Percentiles rank a stretch among this genome's conserved stretches.
These are phyloP conservation scores for Chondrus crispus DNA, from an alignment of 23 red algal species.

Conservation along the genomic window DNA sequence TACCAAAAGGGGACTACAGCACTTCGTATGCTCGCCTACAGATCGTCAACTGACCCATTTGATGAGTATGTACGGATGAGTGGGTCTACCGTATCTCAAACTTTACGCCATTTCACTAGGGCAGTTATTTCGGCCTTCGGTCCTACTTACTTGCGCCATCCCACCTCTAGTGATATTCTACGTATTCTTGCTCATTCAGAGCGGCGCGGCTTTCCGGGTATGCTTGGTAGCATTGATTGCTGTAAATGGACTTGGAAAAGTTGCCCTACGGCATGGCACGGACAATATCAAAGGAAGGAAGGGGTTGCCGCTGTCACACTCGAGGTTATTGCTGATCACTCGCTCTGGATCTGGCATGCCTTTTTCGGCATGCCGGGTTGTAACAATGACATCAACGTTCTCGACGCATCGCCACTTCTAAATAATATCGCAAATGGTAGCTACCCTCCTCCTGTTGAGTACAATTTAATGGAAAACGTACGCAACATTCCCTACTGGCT, in stretches of 20 bases:
- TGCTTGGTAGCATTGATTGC: neutral
- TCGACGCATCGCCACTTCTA: neutral
- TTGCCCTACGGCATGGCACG: constrained; percentile 1
- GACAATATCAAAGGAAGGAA: neutral
- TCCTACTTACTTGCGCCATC: neutral
- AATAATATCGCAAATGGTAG: neutral
- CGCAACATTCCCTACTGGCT: neutral
- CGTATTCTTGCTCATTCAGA: neutral
- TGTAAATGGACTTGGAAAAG: constrained; percentile 15
- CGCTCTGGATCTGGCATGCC: neutral
- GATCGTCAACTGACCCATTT: neutral
- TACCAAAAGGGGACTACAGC: neutral
- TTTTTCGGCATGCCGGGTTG: constrained; percentile 3
- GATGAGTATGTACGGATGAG: neutral
- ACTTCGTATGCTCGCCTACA: neutral
- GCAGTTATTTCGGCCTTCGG: neutral
- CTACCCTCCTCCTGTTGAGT: neutral
- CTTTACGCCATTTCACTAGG: neutral
- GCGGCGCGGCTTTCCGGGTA: neutral
- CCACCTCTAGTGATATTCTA: neutral
- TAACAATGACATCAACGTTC: neutral
- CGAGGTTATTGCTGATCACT: neutral
- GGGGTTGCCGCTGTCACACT: neutral
- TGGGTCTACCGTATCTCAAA: neutral
- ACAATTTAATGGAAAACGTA: neutral